Evolutionary conservation across 306 rosid species (phyloP).

Genomic region (Citrullus amarus): DNA sequence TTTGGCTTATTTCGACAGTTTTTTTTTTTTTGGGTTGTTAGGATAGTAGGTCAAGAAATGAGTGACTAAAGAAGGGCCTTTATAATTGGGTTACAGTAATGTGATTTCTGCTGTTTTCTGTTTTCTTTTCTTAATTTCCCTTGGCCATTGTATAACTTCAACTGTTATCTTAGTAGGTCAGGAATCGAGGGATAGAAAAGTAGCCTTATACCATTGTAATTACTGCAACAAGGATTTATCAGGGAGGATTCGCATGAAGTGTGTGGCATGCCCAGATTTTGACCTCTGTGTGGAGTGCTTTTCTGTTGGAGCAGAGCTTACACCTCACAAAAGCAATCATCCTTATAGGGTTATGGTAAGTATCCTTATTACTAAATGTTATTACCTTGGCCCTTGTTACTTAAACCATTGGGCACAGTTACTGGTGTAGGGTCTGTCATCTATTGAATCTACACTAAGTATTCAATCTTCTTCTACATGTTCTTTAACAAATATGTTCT

Average conservation of each 20-base stretch:
- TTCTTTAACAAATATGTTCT: neutral
- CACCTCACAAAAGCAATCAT: slow-evolving; percentile 37
- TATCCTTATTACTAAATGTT: neutral
- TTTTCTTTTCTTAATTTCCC: neutral
- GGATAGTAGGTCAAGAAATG: slow-evolving; percentile 15
- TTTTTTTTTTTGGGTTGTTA: neutral
- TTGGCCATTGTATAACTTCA: neutral
- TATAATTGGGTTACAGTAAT: slow-evolving; percentile 21
- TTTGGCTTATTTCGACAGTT: neutral
- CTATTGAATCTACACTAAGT: neutral
- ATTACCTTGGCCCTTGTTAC: neutral
- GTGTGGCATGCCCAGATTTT: slow-evolving; percentile 39
- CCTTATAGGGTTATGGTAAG: slow-evolving; percentile 49
- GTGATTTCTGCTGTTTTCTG: slow-evolving; percentile 24
- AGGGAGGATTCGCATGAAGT: slow-evolving; percentile 30
- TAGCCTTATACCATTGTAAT: slow-evolving; percentile 40
- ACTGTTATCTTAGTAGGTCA: slow-evolving; percentile 12
- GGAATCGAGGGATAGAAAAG: slow-evolving; percentile 26
- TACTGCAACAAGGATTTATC: slow-evolving; percentile 46
- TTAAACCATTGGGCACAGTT: neutral
- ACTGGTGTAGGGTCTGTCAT: neutral
- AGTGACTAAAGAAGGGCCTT: slow-evolving; percentile 23
- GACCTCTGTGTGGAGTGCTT: slow-evolving; percentile 45
- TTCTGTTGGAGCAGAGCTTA: slow-evolving; percentile 37
- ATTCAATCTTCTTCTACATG: neutral